phyloP scores from a whole-genome alignment of 2,329 filamentous ascomycete species.

The Penicillium sp. region DNA sequence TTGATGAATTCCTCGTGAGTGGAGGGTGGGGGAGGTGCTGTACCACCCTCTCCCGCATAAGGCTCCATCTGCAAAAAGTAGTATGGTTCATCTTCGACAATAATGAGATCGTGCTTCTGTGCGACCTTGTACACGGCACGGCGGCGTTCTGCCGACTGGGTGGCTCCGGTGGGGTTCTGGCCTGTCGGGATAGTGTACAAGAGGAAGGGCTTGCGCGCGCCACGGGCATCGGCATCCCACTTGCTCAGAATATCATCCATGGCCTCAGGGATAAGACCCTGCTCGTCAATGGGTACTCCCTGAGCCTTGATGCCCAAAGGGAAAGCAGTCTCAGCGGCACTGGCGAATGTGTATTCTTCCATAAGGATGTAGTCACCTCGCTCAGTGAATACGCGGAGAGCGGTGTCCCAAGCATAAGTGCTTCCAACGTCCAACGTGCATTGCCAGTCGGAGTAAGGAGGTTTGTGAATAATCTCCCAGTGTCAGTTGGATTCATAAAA shows the following conservation, averaged over 20 bases:
- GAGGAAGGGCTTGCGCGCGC: constrained; percentile 63
- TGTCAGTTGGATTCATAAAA: constrained; percentile 10
- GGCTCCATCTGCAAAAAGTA: constrained; percentile 85
- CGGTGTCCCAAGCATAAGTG: constrained; percentile 80
- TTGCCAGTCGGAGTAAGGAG: constrained; percentile 87
- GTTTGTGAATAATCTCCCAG: constrained; percentile 67
- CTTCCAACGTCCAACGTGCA: constrained; percentile 80
- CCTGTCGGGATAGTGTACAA: constrained; percentile 75
- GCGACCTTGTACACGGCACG: constrained; percentile 72
- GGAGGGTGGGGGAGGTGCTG: constrained; percentile 55
- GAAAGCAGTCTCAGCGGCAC: constrained; percentile 63
- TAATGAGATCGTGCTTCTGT: constrained; percentile 79
- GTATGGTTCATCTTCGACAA: constrained; percentile 91
- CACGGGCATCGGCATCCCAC: constrained; percentile 60
- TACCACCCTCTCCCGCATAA: constrained; percentile 57
- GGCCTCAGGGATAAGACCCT: constrained; percentile 61
- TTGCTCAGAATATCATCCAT: constrained; percentile 62
- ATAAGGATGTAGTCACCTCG: constrained; percentile 76
- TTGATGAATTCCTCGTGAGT: constrained; percentile 71
- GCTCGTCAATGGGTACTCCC: constrained; percentile 62
- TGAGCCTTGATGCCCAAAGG: constrained; percentile 62
- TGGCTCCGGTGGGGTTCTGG: constrained; percentile 88
- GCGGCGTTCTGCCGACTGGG: constrained; percentile 66
- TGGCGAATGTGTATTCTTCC: constrained; percentile 88
- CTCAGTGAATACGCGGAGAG: constrained; percentile 75